A percentile compares a stretch with the other conserved stretches of the same genome.
Conservation (phyloP, 345 rosid genomes). For the Populus simonii region DNA sequence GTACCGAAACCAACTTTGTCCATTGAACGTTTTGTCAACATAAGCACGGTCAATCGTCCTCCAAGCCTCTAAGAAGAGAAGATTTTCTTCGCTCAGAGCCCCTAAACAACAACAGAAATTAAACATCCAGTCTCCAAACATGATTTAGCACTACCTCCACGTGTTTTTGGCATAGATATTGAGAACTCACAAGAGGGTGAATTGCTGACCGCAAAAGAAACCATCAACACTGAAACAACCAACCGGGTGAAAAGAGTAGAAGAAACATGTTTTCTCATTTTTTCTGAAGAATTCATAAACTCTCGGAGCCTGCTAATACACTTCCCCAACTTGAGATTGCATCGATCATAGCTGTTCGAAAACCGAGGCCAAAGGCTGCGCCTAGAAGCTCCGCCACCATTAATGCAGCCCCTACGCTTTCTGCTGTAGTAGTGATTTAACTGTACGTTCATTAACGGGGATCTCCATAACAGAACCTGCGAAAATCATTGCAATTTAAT, state of each 20-base stretch:
- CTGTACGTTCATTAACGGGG: background rate
- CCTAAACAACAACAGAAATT: conserved; percentile 30
- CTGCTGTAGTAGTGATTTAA: background rate
- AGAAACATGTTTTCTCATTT: conserved; percentile 32
- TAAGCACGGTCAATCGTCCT: conserved; percentile 92
- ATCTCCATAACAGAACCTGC: conserved; percentile 43
- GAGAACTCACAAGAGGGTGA: conserved; percentile 61
- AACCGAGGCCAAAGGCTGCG: background rate
- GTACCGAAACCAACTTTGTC: conserved; percentile 96
- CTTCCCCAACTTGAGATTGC: conserved; percentile 25
- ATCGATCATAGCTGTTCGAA: conserved; percentile 22
- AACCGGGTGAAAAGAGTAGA: conserved; percentile 43
- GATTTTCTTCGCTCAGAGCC: conserved; percentile 83
- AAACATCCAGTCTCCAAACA: conserved; percentile 1
- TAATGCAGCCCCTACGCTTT: conserved; percentile 21
- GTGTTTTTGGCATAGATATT: background rate
- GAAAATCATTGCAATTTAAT: background rate
- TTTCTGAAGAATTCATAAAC: conserved; percentile 28
- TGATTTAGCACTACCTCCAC: background rate
- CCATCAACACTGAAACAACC: conserved; percentile 45
- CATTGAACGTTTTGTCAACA: conserved; percentile 84
- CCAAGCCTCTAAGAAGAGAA: conserved; percentile 93
- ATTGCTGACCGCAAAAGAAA: conserved; percentile 48
- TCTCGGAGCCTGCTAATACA: conserved; percentile 15
- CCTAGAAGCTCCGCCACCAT: conserved; percentile 1